Evolutionary conservation across 495 filamentous ascomycete species (phyloP), one percentile per base, ranked within the genome.

Genomic region (Aspergillus conjunctus): DNA sequence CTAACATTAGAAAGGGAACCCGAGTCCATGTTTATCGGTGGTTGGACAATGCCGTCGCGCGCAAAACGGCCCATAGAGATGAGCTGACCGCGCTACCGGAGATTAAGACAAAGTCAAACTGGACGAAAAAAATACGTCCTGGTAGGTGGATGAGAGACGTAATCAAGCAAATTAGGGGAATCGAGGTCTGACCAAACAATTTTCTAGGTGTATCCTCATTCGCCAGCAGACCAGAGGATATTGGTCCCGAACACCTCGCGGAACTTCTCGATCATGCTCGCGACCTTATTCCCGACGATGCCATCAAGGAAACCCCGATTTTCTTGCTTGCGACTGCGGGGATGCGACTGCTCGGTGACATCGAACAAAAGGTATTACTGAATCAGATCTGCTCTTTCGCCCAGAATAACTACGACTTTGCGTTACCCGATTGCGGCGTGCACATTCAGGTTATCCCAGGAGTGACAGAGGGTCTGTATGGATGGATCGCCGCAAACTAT

Each of bases 401-500:
- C 18, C 88, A 85, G 50, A 75, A 82, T 49, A 88, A 91, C 50
- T 92, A 92, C 11, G 78, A 87, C 20, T 99, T 99, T 66, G 81
- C 87, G 51, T 81, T 99, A 5, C 92, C 94, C 37, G 92, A 98
- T 70, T 99, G 94, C 76, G 85, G 82, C 54, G 73, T 90, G 4
- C 92, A 99, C 67, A 90, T 99, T 21, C 93, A 97, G 68, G 92
- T 97, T 12, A 98, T 99, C 58, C 86, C 91, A 1, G 94, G 94
- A n/a, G 93, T 96, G 68, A 98, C 95, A 0, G 94, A 99, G 72
- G 94, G 93, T 17, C 72, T 99, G 43, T 99, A 98, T 64, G 94
- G 94, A n/a, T 99, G 94, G 94, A 88, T 98, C 63, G 94, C 94
- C 34, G 87, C 93, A n/a, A 99, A 99, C 68, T 99, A 98, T 69